Evolutionary conservation across 176 grass and related monocot species (phyloP).

Genomic region (Pontederia crassipes): DNA sequence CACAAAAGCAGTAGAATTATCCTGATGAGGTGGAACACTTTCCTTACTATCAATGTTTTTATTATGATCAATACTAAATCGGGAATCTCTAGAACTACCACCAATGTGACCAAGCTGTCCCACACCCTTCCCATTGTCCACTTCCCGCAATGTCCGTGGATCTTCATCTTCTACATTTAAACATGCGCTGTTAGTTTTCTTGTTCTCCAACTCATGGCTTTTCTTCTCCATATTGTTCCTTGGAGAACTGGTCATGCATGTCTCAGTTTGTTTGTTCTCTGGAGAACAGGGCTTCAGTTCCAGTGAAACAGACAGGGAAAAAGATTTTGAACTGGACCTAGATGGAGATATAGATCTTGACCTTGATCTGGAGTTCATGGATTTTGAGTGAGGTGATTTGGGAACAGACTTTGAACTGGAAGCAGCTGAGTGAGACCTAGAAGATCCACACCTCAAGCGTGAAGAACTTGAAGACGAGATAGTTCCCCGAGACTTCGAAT

Average conservation of each 20-base stretch:
- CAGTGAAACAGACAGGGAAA: conserved; percentile 24
- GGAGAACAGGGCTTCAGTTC: conserved; percentile 15
- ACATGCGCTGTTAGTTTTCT: conserved; percentile 10
- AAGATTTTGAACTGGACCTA: conserved; percentile 26
- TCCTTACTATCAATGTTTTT: too few relatives aligned
- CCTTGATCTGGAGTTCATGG: conserved; percentile 15
- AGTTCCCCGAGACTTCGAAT: neutral
- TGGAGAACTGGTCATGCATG: conserved; percentile 5
- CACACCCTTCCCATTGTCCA: conserved; percentile 13
- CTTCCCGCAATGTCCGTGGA: conserved; percentile 13
- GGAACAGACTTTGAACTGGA: conserved; percentile 35
- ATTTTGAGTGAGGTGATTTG: conserved; percentile 14
- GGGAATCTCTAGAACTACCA: neutral
- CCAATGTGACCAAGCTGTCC: neutral
- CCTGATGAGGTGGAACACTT: conserved; percentile 3
- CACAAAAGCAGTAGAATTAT: conserved; percentile 17
- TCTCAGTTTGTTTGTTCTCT: conserved; percentile 11
- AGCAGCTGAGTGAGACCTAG: conserved; percentile 7
- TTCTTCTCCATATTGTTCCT: neutral
- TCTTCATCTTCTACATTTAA: conserved; percentile 13
- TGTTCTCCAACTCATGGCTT: neutral
- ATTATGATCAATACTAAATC: conserved; percentile 8
- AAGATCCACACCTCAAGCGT: neutral
- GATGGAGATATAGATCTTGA: conserved; percentile 14
- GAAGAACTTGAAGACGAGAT: conserved; percentile 14